phyloP scores from a whole-genome alignment of 2,329 filamentous ascomycete genomes.

The Trichoderma citrinoviride region DNA sequence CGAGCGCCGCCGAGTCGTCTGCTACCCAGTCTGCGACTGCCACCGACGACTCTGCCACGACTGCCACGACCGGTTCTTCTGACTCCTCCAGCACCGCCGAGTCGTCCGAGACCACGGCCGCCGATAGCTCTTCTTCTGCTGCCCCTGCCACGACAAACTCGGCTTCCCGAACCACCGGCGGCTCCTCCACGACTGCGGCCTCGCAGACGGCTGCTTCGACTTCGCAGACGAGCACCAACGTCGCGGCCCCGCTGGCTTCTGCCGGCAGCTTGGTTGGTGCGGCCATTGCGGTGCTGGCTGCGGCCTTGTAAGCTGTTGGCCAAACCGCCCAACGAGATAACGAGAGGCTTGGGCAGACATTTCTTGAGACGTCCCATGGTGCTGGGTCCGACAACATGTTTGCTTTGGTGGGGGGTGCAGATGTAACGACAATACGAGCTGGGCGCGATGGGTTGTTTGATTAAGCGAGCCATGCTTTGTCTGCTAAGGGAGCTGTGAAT shows the following conservation, averaged over 20 bases:
- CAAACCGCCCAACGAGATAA: background rate
- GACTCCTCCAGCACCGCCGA: slow-evolving; percentile 19
- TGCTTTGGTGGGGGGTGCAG: background rate
- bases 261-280: slow-evolving; percentile 30
- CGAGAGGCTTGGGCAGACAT: no score
- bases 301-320: slow-evolving; percentile 29
- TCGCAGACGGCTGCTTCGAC: slow-evolving; percentile 3
- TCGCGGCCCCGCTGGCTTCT: slow-evolving; percentile 13
- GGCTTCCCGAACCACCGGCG: slow-evolving; percentile 14
- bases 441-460: background rate
- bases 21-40: slow-evolving; percentile 16
- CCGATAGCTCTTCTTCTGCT: background rate
- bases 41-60: slow-evolving; percentile 4
- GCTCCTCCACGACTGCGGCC: background rate
- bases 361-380: no score
- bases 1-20: slow-evolving; percentile 18
- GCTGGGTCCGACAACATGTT: background rate
- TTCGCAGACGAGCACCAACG: slow-evolving; percentile 8
- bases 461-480: slow-evolving; percentile 1
- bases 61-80: slow-evolving; percentile 14
- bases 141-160: slow-evolving; percentile 14
- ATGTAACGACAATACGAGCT: background rate
- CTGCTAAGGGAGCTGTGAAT: background rate
- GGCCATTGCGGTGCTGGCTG: slow-evolving; percentile 30
- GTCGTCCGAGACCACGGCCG: background rate